Evolutionary conservation across 441 rosid genomes (phyloP), one percentile per base, ranked within the genome.

Genomic region (Isatis lusitanica): DNA sequence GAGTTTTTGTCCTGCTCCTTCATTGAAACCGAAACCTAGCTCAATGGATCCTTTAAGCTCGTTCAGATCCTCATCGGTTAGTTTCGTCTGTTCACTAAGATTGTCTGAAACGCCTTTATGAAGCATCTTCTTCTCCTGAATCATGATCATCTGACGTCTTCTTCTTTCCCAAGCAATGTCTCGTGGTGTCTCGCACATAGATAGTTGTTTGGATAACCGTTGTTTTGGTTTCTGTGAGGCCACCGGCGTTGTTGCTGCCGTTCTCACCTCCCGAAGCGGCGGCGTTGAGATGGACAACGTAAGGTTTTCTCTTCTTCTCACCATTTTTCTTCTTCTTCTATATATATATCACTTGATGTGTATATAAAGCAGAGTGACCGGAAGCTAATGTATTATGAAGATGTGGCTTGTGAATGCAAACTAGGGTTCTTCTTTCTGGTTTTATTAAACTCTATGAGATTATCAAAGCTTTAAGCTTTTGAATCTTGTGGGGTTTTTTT

Each of bases 31-130:
- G 36, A 93, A 93, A 13, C 97, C 98, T 1, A 93, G 89, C 83
- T 93, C 98, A 31, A 93, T 91, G 57, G 94, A 87, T 13, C 97
- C 98, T 78, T 88, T 93, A 2, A 93, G 86, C 84, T 93, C 98
- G 63, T 84, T 70, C 76, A 93, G 70, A 70, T 93, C 98, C 62
- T 88, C 98, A 59, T 93, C 98, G 0, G 97, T 93, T 78, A 93
- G 77, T 17, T 79, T 84, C 0, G 70, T 53, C 1, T 31, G 39
- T 1, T 77, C 83, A 47, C 64, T 7, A 51, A 47, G 24, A 36
- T 73, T 24, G 11, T 73, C 71, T 13, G 69, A 62, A n/a, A 63
- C 51, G 7, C 80, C 79, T 9, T 73, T 81, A 42, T 51, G 82
- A 31, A 69, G 46, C 64, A 43, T 28, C 62, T 75, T 73, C 73